Conservation (phyloP, 1,284 basidiomycete species). For the Cystobasidium slooffiae region DNA sequence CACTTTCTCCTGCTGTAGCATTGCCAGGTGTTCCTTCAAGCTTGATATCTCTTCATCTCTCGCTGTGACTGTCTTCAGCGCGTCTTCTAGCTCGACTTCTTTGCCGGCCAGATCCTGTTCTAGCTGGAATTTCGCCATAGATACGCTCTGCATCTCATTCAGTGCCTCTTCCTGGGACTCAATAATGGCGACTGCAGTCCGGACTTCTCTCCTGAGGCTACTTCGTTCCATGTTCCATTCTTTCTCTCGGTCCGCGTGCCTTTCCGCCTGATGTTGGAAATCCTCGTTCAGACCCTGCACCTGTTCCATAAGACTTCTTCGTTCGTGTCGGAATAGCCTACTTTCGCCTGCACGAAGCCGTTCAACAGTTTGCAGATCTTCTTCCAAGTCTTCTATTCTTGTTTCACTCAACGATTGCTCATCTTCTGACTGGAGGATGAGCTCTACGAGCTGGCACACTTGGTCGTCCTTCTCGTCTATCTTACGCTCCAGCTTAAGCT, state of each 20-base stretch:
- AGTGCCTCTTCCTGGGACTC: background rate
- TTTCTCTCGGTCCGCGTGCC: background rate
- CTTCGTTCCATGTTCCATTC: conserved; percentile 17
- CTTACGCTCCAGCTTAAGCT: conserved; percentile 30
- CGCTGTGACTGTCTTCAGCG: conserved; percentile 9
- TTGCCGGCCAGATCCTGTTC: conserved; percentile 10
- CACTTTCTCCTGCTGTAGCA: conserved; percentile 1
- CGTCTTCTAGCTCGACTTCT: conserved; percentile 2
- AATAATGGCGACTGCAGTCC: background rate
- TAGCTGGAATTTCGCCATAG: conserved; percentile 10
- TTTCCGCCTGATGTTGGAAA: background rate
- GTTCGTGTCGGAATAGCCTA: background rate
- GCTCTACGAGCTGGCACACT: conserved; percentile 31
- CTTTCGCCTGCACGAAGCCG: background rate
- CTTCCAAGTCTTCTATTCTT: conserved; percentile 28
- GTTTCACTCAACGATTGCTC: conserved; percentile 22
- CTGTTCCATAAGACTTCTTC: background rate
- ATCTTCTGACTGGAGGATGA: conserved; percentile 26
- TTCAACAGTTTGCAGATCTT: conserved; percentile 14
- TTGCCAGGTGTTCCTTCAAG: background rate
- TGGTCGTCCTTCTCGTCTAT: conserved; percentile 37
- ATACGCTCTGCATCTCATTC: conserved; percentile 11
- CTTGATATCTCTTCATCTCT: conserved; percentile 8
- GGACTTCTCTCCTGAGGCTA: conserved; percentile 1
- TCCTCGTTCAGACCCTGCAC: conserved; percentile 1